Evolutionary conservation across 148 eudicot species (phyloP), one percentile per base, ranked within the genome.

Genomic region (Simmondsia chinensis): DNA sequence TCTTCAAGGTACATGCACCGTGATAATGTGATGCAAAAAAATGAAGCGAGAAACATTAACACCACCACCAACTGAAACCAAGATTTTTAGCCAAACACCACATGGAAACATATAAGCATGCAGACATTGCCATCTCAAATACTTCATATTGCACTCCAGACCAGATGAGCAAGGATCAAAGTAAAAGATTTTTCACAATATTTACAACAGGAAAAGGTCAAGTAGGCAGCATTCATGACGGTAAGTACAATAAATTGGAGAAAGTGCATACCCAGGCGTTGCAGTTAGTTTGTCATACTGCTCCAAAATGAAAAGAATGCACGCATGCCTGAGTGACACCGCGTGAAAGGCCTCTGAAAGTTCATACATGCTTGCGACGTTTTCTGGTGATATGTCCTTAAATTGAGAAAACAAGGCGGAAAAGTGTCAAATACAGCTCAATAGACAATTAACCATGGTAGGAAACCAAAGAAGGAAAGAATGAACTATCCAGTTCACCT

Each of bases 341-440:
- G 95, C 89, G 44, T 84, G 71, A 39, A 69, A 77, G 17, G 85
- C 80, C 70, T 80, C 95, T 3, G 95, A 80, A 41, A 84, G 57
- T 46, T 77, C 95, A 9, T 61, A 80, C 85, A 84, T 77, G 38
- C 61, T 38, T 7, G 75, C 52, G 21, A 85, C 78, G 33, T 80
- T 84, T 22, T 84, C 82, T 38, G 54, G 60, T 5, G 75, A 67
- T 37, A 80, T 59, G 33, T 80, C 88, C 88, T 80, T 34, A 13
- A 54, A 13, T 52, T 31, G 18, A 42, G 23, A n/a, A 9, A 29
- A 14, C 54, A 33, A 41, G 10, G 6, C 46, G 3, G 15, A 44
- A 1, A 41, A n/a, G 31, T 15, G 11, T 42, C 50, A 42, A 22
- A 30, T 38, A 5, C n/a, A 15, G 14, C 16, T 19, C n/a, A 39